Evolutionary conservation across 495 filamentous ascomycete species (phyloP), one percentile per base, ranked within the genome.

Genomic region (Podospora anserina): DNA sequence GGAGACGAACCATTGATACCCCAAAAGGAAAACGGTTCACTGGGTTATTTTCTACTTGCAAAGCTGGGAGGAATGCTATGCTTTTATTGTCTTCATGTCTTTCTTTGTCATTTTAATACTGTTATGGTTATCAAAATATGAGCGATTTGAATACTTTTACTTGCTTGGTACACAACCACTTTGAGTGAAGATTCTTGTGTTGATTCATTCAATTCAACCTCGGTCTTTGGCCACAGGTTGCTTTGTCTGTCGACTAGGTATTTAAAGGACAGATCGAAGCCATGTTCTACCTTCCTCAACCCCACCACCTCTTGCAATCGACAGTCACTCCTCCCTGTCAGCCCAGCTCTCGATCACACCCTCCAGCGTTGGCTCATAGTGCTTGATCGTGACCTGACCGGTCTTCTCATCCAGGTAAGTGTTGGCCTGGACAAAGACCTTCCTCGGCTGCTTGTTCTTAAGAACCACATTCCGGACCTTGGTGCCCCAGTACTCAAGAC

Each of bases 391-490:
- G 19, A 97, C 92, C 77, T 87, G 85, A 49, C 91, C 92, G 15
- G 89, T 90, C 5, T 78, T 79, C 63, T 89, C 84, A 19, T 87
- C 82, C 61, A 92, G 76, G 56, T 86, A 80, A 7, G 95, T 97
- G 80, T 96, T 99, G 44, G 91, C 92, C 81, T 97, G 93, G 19
- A 99, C 94, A 80, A 97, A 98, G 55, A 97, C 90, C 84, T 97
- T 99, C 66, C 95, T 85, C 49, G 95, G 94, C 71, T 92, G 89
- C 83, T 96, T 97, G 80, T 91, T 92, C 77, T 84, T 83, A 71
- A 97, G 78, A 20, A 97, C 95, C 63, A 91, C 86, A 34, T 90
- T 84, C 63, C 95, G 83, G 26, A 96, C 87, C 74, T 88, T 88
- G 65, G 85, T 85, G 18, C 86, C 90, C 89, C 90, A 96, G 81